Conservation (phyloP, 225 moss, liverwort and hornwort genomes). For the Marchantia paleacea region DNA sequence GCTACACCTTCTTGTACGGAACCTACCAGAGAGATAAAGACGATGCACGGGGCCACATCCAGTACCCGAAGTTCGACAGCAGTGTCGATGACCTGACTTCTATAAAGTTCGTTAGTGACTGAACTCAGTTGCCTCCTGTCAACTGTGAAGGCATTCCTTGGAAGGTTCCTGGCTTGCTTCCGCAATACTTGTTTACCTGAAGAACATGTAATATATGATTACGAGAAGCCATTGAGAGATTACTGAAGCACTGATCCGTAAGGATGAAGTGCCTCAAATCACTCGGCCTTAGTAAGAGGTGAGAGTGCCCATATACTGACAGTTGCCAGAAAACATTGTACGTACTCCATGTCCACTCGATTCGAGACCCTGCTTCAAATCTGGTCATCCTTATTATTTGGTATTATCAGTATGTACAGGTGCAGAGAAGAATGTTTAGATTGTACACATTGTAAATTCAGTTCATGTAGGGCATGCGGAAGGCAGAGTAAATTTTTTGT, state of each 20-base stretch:
- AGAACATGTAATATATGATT: neutral
- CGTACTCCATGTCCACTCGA: neutral
- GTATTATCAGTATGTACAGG: too few species aligned
- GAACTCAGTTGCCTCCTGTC: neutral
- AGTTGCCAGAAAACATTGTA: neutral
- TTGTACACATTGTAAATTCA: too few species aligned
- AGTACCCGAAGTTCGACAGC: slow-evolving; percentile 29
- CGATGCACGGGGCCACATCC: slow-evolving; percentile 42
- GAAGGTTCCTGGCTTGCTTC: neutral
- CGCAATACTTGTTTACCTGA: neutral
- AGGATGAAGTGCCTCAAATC: neutral
- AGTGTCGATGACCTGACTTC: slow-evolving; percentile 32
- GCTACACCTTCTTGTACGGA: slow-evolving; percentile 87
- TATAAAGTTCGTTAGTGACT: slow-evolving; percentile 23
- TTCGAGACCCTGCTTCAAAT: neutral
- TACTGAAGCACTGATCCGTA: neutral
- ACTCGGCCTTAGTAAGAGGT: neutral
- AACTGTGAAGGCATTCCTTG: neutral
- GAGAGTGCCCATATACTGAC: neutral
- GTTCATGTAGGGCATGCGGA: too few species aligned
- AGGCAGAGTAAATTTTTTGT: too few species aligned
- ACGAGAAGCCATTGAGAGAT: neutral
- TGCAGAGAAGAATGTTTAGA: too few species aligned
- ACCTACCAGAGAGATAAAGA: slow-evolving; percentile 67
- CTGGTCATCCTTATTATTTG: too few species aligned